Evolutionary conservation across 441 rosid genomes (phyloP).

Genomic region (Populus trichocarpa): DNA sequence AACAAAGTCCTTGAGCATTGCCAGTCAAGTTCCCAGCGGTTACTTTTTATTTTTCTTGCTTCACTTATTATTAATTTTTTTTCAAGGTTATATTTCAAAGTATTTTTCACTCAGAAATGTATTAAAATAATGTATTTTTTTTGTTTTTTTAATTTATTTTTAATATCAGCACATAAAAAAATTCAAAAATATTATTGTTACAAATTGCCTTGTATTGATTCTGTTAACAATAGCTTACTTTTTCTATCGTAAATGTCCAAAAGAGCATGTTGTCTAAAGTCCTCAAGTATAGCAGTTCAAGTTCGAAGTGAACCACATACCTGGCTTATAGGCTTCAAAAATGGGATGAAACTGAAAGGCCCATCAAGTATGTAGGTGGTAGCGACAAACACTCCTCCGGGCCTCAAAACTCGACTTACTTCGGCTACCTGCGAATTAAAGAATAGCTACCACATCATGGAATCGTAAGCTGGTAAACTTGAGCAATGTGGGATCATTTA

Average conservation of each 20-base stretch:
- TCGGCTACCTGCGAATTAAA: slow-evolving; percentile 64
- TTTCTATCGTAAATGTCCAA: not conserved
- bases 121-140: too few relatives aligned
- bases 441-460: slow-evolving; percentile 8
- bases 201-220: not conserved
- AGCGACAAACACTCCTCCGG: slow-evolving; percentile 83
- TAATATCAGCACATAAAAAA: too few relatives aligned
- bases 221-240: not conserved
- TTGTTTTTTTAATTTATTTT: too few relatives aligned
- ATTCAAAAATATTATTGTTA: too few relatives aligned
- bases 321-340: slow-evolving; percentile 48
- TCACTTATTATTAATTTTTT: not conserved
- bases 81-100: not conserved
- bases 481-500: not conserved
- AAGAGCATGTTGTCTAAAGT: not conserved
- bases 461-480: not conserved
- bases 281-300: not conserved
- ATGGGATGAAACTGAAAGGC: slow-evolving; percentile 45
- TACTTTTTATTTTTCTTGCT: not conserved
- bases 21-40: not conserved
- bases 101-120: too few relatives aligned
- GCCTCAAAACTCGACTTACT: slow-evolving; percentile 77
- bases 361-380: slow-evolving; percentile 64
- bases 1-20: not conserved
- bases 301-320: slow-evolving; percentile 27